Evolutionary conservation across 495 filamentous ascomycete species (phyloP).

Genomic region (Neurospora sp.): DNA sequence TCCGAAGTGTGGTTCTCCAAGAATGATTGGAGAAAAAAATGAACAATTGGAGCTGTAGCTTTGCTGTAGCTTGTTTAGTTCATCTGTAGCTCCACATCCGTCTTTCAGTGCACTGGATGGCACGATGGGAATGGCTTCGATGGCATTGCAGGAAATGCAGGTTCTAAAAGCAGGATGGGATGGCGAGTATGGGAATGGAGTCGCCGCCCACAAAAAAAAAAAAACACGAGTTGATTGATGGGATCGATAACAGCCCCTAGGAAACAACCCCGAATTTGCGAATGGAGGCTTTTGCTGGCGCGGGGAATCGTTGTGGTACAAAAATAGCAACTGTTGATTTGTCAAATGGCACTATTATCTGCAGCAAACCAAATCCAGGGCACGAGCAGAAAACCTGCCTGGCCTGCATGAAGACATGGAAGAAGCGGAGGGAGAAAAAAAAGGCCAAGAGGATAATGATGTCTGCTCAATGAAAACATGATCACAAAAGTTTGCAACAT

Average conservation of each 20-base stretch:
- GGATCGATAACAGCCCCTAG: neutral
- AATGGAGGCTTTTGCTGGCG: neutral
- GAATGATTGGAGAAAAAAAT: neutral
- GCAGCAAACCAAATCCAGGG: neutral
- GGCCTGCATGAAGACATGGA: neutral
- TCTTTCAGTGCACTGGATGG: neutral
- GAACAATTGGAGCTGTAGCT: neutral
- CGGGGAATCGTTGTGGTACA: neutral
- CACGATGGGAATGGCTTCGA: neutral
- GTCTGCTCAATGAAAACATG: neutral
- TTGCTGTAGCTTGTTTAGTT: neutral
- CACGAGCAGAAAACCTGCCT: neutral
- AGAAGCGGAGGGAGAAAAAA: neutral
- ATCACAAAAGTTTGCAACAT: neutral
- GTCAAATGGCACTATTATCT: neutral
- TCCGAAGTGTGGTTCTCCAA: neutral
- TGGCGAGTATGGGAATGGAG: neutral
- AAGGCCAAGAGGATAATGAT: neutral
- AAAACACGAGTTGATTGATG: neutral
- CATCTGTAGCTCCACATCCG: neutral
- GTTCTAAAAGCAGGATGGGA: neutral
- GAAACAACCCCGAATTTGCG: neutral
- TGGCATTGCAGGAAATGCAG: neutral
- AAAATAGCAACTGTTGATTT: neutral
- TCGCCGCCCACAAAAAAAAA: neutral